A percentile compares a stretch with the other conserved stretches of the same genome.
phyloP scores from a whole-genome alignment of 1,284 basidiomycete genomes.

The Termitomyces sp. region DNA sequence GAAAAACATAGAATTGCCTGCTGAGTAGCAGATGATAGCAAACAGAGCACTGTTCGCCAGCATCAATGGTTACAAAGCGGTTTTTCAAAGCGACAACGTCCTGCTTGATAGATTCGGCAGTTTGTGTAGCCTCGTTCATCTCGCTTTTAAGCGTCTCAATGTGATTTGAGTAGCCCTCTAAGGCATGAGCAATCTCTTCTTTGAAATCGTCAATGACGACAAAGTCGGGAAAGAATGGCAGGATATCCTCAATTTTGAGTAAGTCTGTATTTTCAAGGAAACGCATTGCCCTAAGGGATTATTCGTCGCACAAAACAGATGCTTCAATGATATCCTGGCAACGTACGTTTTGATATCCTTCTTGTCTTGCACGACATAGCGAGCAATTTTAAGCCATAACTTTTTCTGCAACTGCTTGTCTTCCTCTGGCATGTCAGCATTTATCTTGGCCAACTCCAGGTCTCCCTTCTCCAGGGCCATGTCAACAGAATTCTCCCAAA shows the following conservation, averaged over 20 bases:
- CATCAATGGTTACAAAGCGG: slow-evolving; percentile 92
- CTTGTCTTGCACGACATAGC: slow-evolving; percentile 95
- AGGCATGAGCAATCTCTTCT: slow-evolving; percentile 93
- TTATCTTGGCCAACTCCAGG: slow-evolving; percentile 87
- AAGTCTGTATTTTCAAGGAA: slow-evolving; percentile 93
- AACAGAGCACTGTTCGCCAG: slow-evolving; percentile 79
- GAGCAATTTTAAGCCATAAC: slow-evolving; percentile 96
- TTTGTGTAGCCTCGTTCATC: slow-evolving; percentile 94
- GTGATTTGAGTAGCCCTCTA: slow-evolving; percentile 91
- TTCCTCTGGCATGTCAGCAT: slow-evolving; percentile 91
- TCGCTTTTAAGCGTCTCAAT: slow-evolving; percentile 90
- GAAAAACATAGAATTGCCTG: slow-evolving; percentile 97
- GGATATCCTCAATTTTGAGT: slow-evolving; percentile 96
- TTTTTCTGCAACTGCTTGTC: slow-evolving; percentile 87
- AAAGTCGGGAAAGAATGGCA: slow-evolving; percentile 99
- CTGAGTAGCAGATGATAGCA: slow-evolving; percentile 77
- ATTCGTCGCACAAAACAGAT: slow-evolving; percentile 1
- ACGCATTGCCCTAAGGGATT: slow-evolving; percentile 76
- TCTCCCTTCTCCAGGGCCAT: slow-evolving; percentile 92
- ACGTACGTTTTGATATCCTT: slow-evolving; percentile 94
- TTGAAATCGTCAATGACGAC: slow-evolving; percentile 99
- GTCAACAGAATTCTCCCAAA: slow-evolving; percentile 96
- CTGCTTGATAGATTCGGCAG: slow-evolving; percentile 89
- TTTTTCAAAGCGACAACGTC: slow-evolving; percentile 85
- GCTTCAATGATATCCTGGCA: not conserved